phyloP scores from a whole-genome alignment of 495 filamentous ascomycete species.

The Penicillium taxi region DNA sequence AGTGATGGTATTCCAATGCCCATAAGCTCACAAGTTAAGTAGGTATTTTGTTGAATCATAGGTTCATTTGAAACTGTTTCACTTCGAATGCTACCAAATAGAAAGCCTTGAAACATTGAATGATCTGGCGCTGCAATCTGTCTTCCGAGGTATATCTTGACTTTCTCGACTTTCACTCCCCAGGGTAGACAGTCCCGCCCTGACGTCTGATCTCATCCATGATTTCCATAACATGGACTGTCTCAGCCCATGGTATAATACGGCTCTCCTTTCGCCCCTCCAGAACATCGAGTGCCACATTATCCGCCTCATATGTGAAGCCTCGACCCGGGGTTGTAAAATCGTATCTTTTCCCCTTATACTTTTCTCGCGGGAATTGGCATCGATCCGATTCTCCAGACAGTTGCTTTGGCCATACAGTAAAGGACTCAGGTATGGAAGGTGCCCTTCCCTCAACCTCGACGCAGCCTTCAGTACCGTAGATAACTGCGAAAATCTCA shows the following conservation, averaged over 20 bases:
- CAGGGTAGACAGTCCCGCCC: slow-evolving; percentile 9
- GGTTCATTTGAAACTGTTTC: no score
- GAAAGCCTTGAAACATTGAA: no score
- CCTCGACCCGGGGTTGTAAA: slow-evolving; percentile 9
- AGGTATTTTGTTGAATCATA: no score
- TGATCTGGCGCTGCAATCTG: no score
- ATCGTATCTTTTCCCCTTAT: slow-evolving; percentile 7
- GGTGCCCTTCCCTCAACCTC: slow-evolving; percentile 13
- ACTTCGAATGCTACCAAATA: no score
- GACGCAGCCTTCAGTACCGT: slow-evolving; percentile 16
- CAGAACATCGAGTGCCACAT: slow-evolving; percentile 17
- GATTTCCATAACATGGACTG: slow-evolving; percentile 16
- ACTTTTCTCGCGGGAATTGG: slow-evolving; percentile 1
- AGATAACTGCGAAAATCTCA: slow-evolving; percentile 7
- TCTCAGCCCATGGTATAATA: slow-evolving; percentile 14
- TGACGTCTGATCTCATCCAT: slow-evolving; percentile 22
- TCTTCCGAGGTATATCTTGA: no score
- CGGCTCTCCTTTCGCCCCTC: slow-evolving; percentile 12
- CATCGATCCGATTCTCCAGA: neutral
- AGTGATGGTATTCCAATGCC: no score
- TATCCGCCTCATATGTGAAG: slow-evolving; percentile 15
- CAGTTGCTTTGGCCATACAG: slow-evolving; percentile 8
- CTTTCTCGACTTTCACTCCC: slow-evolving; percentile 8
- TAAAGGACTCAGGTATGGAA: slow-evolving; percentile 16
- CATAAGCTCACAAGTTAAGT: no score